phyloP scores from a whole-genome alignment of 2,329 filamentous ascomycete species.

The Neophaeococcomyces mojaviensis region DNA sequence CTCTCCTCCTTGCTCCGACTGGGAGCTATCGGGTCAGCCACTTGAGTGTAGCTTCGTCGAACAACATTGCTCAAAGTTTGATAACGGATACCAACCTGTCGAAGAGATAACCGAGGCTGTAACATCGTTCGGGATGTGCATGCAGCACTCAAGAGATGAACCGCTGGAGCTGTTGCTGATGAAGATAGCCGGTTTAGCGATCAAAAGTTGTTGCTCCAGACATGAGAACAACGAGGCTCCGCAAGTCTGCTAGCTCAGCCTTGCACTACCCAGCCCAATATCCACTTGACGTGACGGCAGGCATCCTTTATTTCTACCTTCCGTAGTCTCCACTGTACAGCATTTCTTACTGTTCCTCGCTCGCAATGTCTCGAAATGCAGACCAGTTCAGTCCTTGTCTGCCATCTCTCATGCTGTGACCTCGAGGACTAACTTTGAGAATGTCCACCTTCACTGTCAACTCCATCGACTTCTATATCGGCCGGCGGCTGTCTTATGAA shows the following conservation, averaged over 20 bases:
- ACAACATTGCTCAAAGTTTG: conserved; percentile 10
- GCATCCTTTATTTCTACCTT: too few species aligned
- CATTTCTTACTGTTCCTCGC: too few species aligned
- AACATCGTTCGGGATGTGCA: conserved; percentile 45
- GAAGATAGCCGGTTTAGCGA: background rate
- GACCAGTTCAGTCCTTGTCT: too few species aligned
- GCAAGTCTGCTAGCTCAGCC: background rate
- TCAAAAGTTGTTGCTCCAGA: too few species aligned
- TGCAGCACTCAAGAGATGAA: background rate
- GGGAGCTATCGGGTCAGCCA: conserved; percentile 38
- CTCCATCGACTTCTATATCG: conserved; percentile 27
- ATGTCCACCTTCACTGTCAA: background rate
- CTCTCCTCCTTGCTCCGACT: conserved; percentile 42
- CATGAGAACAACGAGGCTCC: background rate
- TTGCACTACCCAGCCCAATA: too few species aligned
- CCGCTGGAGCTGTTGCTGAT: background rate
- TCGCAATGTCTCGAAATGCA: too few species aligned
- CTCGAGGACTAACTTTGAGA: background rate
- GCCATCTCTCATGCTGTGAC: background rate
- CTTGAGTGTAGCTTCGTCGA: conserved; percentile 19
- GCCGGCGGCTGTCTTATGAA: conserved; percentile 74
- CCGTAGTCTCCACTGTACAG: too few species aligned
- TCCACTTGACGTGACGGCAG: too few species aligned
- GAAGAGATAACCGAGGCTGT: conserved; percentile 55
- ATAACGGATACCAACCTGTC: conserved; percentile 15